These are phyloP conservation scores for Parascedosporium putredinis DNA, from an alignment of 2,329 filamentous ascomycete genomes.

Conservation along the genomic window DNA sequence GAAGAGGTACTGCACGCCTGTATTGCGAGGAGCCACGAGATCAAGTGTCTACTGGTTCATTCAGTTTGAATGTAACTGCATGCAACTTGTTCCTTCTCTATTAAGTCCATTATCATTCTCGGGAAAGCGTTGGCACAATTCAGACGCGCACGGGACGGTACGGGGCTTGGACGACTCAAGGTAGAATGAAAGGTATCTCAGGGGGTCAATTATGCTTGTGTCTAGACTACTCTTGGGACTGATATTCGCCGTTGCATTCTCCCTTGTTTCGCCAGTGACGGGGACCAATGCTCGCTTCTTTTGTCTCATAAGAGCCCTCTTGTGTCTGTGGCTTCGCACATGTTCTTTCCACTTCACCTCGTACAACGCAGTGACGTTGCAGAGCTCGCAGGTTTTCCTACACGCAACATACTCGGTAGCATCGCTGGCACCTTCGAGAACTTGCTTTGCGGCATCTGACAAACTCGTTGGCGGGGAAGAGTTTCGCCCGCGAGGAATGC, in stretches of 20 bases:
- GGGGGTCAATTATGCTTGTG: slow-evolving; percentile 1
- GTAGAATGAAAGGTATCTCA: too few relatives aligned
- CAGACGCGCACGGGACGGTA: too few relatives aligned
- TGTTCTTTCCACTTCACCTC: slow-evolving; percentile 37
- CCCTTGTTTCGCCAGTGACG: slow-evolving; percentile 12
- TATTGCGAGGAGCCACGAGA: too few relatives aligned
- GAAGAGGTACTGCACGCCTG: too few relatives aligned
- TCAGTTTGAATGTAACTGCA: too few relatives aligned
- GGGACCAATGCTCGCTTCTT: slow-evolving; percentile 27
- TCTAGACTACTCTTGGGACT: background rate
- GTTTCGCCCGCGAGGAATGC: slow-evolving; percentile 49
- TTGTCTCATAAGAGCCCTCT: slow-evolving; percentile 22
- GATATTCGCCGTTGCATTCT: slow-evolving; percentile 5
- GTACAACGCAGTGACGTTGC: slow-evolving; percentile 51
- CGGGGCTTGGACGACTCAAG: too few relatives aligned
- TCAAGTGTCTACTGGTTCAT: too few relatives aligned
- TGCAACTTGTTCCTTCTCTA: background rate
- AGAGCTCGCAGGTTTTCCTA: slow-evolving; percentile 61
- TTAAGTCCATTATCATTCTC: too few relatives aligned
- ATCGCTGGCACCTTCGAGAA: slow-evolving; percentile 40
- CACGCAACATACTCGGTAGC: slow-evolving; percentile 42
- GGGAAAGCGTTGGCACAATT: too few relatives aligned
- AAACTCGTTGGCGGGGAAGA: slow-evolving; percentile 41
- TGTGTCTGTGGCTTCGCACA: slow-evolving; percentile 25
- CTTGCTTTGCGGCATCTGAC: slow-evolving; percentile 37